phyloP scores from a whole-genome alignment of 345 rosid genomes.

The Physaria fendleri region DNA sequence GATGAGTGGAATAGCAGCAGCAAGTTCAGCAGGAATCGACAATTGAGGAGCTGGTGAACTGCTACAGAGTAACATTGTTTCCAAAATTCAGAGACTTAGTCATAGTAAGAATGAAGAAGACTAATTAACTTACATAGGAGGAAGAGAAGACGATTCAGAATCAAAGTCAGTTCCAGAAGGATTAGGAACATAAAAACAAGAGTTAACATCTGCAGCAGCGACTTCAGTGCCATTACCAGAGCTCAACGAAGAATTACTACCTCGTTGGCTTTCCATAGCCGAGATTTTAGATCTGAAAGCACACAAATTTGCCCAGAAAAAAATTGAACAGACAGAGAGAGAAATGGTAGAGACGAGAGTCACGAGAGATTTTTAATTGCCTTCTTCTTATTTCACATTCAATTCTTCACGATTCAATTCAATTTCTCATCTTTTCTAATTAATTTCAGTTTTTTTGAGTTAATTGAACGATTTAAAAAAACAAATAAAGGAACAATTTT shows the following conservation, averaged over 20 bases:
- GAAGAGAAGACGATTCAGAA: conserved; percentile 27
- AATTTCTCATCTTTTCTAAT: not conserved
- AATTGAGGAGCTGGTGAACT: conserved; percentile 35
- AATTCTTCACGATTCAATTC: not conserved
- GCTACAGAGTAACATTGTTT: not conserved
- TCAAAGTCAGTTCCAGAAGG: conserved; percentile 31
- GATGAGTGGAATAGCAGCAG: conserved; percentile 87
- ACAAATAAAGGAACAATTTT: conserved; percentile 19
- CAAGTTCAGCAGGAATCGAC: conserved; percentile 81
- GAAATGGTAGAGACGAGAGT: conserved; percentile 6
- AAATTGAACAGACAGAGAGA: not conserved
- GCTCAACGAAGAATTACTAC: conserved; percentile 29
- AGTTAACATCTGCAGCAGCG: conserved; percentile 12
- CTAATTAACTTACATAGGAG: conserved; percentile 28
- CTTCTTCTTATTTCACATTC: conserved; percentile 8
- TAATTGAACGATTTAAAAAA: too few relatives aligned
- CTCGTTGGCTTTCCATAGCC: conserved; percentile 30
- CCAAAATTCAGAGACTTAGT: conserved; percentile 9
- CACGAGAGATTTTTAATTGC: conserved; percentile 17
- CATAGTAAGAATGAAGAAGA: not conserved
- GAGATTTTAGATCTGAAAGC: conserved; percentile 23
- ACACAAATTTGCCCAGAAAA: conserved; percentile 4
- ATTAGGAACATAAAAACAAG: conserved; percentile 30
- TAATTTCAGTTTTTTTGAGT: not conserved
- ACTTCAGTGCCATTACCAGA: conserved; percentile 31